Evolutionary conservation across 352 stramenopile genomes (phyloP), one percentile per base, ranked within the genome.

Genomic region (Sclerospora graminicola): DNA sequence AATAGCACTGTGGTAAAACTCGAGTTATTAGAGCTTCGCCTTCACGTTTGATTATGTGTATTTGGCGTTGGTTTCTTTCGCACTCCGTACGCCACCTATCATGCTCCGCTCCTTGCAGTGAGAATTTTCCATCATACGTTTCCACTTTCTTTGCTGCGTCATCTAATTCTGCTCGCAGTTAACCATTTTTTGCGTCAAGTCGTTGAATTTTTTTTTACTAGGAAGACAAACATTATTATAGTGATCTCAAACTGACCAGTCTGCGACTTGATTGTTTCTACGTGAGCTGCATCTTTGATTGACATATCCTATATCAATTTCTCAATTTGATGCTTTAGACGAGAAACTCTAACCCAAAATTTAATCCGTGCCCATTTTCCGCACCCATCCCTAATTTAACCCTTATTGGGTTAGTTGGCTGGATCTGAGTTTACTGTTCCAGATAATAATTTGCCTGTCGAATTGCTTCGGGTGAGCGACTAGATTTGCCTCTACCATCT

Each of bases 171-270:
- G 37, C 41, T 36, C 68, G 68, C 10, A 88, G 58, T 27, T 85
- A 56, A 11, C 66, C 42, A 63, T 71, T 24, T 88, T 70, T 21
- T 47, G 38, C 8, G 52, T n/a, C n/a, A n/a, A n/a, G n/a, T n/a
- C n/a, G n/a, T n/a, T n/a, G n/a, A n/a, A n/a, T n/a, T n/a, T n/a
- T n/a, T n/a, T n/a, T n/a, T n/a, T n/a, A n/a, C n/a, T n/a, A n/a
- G 71, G 33, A 71, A 57, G 14, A 71, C 60, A 11, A 2, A 76
- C 69, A 5, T 71, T 57, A 24, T 64, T 82, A 43, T 82, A 82
- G 46, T 85, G 67, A 5, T 52, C 40, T 88, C 70, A 18, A 80
- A 78, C 19, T 78, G 63, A 16, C 41, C 54, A 42, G 54, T 50
- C 30, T 84, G 76, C 6, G 51, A 47, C 31, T 66, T 66, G 21